Evolutionary conservation across 2,329 filamentous ascomycete species (phyloP).

Genomic region (Xylariaceae sp.): DNA sequence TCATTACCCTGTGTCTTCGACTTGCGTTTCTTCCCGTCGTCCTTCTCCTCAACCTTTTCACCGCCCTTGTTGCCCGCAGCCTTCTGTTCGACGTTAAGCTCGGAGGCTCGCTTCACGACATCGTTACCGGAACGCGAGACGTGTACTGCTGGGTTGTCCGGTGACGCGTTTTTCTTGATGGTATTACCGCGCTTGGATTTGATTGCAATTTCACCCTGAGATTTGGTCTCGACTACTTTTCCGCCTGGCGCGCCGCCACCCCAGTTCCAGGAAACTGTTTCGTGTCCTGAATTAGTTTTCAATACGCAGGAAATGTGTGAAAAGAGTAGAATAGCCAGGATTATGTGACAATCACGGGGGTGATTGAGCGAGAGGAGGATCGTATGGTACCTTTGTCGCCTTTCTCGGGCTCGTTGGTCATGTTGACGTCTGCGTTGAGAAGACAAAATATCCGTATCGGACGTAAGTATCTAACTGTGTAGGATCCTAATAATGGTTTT

Average conservation of each 20-base stretch:
- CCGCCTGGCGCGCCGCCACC: constrained; percentile 51
- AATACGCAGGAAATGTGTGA: not conserved
- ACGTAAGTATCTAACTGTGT: not conserved
- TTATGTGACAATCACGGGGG: not conserved
- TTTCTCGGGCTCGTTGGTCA: constrained; percentile 14
- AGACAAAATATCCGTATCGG: not conserved
- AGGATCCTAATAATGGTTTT: not conserved
- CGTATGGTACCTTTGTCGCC: constrained; percentile 25
- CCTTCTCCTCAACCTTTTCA: constrained; percentile 21
- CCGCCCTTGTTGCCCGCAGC: constrained; percentile 23
- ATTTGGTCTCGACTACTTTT: constrained; percentile 57
- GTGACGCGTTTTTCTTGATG: constrained; percentile 59
- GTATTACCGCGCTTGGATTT: constrained; percentile 60
- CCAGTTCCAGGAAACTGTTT: constrained; percentile 58
- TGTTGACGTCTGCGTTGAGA: constrained; percentile 9
- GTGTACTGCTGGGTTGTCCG: constrained; percentile 58
- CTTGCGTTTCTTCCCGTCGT: constrained; percentile 16
- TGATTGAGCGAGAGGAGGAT: not conserved
- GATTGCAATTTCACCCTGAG: constrained; percentile 56
- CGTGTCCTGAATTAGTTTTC: constrained; percentile 5
- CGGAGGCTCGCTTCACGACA: constrained; percentile 59
- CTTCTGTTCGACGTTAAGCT: constrained; percentile 53
- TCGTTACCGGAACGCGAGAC: constrained; percentile 58
- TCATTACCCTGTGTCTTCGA: constrained; percentile 4
- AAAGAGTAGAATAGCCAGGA: not conserved